Base-by-base conservation (phyloP, 1,284 basidiomycete species). In the Trichosporon ovoides region DNA sequence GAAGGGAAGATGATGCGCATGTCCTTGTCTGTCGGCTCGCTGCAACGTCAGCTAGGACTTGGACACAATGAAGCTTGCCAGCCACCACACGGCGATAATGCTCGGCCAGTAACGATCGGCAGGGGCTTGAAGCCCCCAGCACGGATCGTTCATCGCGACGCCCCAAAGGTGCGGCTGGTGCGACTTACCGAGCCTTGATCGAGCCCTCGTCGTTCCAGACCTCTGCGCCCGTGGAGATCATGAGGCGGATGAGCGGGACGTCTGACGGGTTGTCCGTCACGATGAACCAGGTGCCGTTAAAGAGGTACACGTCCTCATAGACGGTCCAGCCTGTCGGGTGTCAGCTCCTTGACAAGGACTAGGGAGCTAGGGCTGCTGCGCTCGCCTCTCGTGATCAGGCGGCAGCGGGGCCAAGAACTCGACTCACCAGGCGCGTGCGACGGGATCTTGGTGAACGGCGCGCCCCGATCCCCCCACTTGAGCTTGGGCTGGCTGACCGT, bases 1-100 rank as follows among this genome's bases (percentile, higher is more conserved):
- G 81, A 80, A 0, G 85, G 83, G 65, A 83, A 82, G 66, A 94
- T 83, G 55, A 93, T 81, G 33, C 82, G 83, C 78, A 94, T 85
- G 58, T 92, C 86, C 59, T 85, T 82, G 66, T 90, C 86, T 0
- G 85, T 84, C 0, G 91, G 90, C 62, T 80, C 79, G 35, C 71
- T 73, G 46, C 3, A 13, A 19, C 28, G 57, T 61, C 31, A 61
- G 60, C 46, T 38, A 22, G 16, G n/a, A 16, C 9, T 51, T 31
- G 7, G 22, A 6, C 46, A 24, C 11, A 12, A n/a, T 3, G 5
- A 4, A 12, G 35, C 35, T 37, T 37, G 12, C 22, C 46, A 13
- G 19, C 38, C 38, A 31, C 4, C 5, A 31, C 28, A 9, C 28
- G 28, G 28, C 28, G 28, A 31, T 4, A 9, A 9, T 31, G 28